Evolutionary conservation across 2,329 filamentous ascomycete genomes (phyloP), one percentile per base, ranked within the genome.

Genomic region (Sclerotinia sclerotiorum): DNA sequence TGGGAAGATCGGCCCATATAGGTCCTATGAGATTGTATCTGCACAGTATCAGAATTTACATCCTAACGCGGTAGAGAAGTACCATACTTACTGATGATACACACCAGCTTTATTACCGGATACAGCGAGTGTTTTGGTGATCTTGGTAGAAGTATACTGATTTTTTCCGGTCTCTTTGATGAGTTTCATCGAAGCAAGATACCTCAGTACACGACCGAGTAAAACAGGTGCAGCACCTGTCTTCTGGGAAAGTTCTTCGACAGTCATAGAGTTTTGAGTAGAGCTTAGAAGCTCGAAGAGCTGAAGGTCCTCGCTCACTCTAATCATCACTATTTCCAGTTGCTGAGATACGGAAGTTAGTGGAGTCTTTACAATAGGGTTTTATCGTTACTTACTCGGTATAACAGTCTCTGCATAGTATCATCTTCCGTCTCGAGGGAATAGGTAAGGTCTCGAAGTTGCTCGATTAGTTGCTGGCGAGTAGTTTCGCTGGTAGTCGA

Each of bases 321-420:
- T 27, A 49, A 62, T 49, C 58, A 49, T 62, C 7, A 62, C 44
- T 17, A 49, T 49, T 49, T 62, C 58, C 44, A 49, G 27, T 48
- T 62, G 44, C 44, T 49, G 48, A 35, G 29, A 11, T 35, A 13
- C n/a, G 1, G 29, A 56, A 1, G 21, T 35, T 35, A 10, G 29
- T 35, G 0, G 10, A 35, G n/a, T n/a, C 19, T 35, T 21, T 55
- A 35, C 27, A 10, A 19, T 5, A 35, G 19, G 13, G 19, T 56
- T 56, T 2, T 39, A 35, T 19, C 29, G 21, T n/a, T 56, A 56
- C 58, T 32, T 35, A 49, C 58, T 35, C 58, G 44, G 27, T 35
- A 62, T 13, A 35, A 35, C 24, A 62, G 27, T 62, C 44, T 46
- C 19, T 62, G 44, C 27, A 62, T 62, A 8, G n/a, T 64, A n/a